These are phyloP conservation scores for Spiraea crenata DNA, from an alignment of 331 rosid genomes.

Conservation along the genomic window DNA sequence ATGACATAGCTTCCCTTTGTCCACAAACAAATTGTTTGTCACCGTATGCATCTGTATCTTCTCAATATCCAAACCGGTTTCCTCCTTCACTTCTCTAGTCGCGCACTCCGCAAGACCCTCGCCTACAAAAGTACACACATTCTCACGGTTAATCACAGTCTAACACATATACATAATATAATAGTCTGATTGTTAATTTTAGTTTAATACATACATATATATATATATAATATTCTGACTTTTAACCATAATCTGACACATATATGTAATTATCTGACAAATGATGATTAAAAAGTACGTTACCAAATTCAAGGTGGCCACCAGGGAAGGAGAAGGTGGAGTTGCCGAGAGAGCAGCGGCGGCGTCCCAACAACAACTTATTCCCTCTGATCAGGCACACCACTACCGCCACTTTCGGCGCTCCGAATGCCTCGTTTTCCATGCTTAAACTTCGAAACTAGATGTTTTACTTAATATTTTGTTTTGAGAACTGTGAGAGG, in stretches of 20 bases:
- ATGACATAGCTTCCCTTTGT: slow-evolving; percentile 43
- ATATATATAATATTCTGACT: too few species aligned
- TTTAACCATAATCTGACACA: too few species aligned
- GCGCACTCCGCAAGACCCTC: slow-evolving; percentile 75
- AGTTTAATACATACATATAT: too few species aligned
- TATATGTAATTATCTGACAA: too few species aligned
- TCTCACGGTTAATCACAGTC: background rate
- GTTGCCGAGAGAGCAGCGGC: slow-evolving; percentile 22
- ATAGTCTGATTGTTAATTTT: background rate
- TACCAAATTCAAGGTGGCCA: slow-evolving; percentile 31
- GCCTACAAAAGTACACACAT: slow-evolving; percentile 28
- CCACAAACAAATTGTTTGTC: slow-evolving; percentile 44
- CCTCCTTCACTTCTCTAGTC: slow-evolving; percentile 69
- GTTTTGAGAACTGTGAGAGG: too few species aligned
- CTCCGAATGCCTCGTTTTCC: slow-evolving; percentile 5
- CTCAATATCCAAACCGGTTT: slow-evolving; percentile 51
- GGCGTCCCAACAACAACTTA: slow-evolving; percentile 18
- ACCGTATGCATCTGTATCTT: slow-evolving; percentile 40
- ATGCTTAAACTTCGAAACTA: background rate
- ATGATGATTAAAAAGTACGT: too few species aligned
- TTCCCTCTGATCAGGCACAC: slow-evolving; percentile 24
- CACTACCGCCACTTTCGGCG: slow-evolving; percentile 24
- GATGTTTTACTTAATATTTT: too few species aligned
- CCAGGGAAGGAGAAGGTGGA: slow-evolving; percentile 38
- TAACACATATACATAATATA: background rate